Evolutionary conservation across 129 eudicot species (phyloP).

Genomic region (Pulicaria dysenterica): DNA sequence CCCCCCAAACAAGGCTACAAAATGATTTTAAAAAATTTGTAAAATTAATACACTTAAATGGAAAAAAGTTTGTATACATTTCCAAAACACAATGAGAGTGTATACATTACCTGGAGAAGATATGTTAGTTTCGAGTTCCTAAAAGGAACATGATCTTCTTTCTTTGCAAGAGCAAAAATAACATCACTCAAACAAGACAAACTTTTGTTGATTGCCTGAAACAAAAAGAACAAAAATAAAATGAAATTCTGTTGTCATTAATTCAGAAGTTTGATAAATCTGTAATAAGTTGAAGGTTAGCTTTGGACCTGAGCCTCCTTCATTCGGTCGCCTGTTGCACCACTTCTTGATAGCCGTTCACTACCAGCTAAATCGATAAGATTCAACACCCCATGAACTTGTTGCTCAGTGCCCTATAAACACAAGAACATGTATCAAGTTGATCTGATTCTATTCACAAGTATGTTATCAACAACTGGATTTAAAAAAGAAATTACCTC

Average conservation of each 20-base stretch:
- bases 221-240: not conserved
- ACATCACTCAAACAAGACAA: slow-evolving; percentile 67
- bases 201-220: slow-evolving; percentile 69
- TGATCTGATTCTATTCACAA: not conserved
- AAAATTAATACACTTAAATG: not conserved
- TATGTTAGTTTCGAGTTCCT: slow-evolving; percentile 70
- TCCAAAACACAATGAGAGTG: not conserved
- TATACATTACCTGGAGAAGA: slow-evolving; percentile 56
- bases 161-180: slow-evolving; percentile 62
- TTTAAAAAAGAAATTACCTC: slow-evolving; percentile 43
- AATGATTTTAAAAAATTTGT: not conserved
- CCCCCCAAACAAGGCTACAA: slow-evolving; percentile 75
- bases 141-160: slow-evolving; percentile 66
- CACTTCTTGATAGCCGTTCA: slow-evolving; percentile 64
- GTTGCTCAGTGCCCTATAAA: slow-evolving; percentile 61
- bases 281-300: not conserved
- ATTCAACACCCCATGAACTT: slow-evolving; percentile 59
- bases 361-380: slow-evolving; percentile 75
- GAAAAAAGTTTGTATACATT: not conserved
- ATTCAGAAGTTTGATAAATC: not conserved
- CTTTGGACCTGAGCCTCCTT: slow-evolving; percentile 65
- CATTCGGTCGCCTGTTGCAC: slow-evolving; percentile 61
- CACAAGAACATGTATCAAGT: slow-evolving; percentile 5
- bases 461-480: not conserved
- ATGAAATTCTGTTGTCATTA: not conserved